Evolutionary conservation across 2,329 filamentous ascomycete genomes (phyloP).

Genomic region (Lecanicillium sp.): DNA sequence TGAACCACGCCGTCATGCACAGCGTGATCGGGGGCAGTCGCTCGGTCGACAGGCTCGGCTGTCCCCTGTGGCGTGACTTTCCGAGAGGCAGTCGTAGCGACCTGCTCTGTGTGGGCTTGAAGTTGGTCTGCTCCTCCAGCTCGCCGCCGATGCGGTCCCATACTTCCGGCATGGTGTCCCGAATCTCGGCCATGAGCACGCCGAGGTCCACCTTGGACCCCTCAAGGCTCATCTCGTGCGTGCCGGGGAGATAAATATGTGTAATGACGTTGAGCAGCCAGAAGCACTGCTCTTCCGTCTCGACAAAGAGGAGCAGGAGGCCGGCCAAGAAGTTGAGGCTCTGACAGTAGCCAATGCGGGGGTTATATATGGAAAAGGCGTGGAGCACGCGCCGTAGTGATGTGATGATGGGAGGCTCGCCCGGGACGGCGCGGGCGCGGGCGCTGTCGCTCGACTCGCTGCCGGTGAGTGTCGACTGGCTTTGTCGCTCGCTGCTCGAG

Average conservation of each 20-base stretch:
- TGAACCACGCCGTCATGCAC: conserved; percentile 94
- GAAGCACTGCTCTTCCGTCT: conserved; percentile 83
- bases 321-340: conserved; percentile 93
- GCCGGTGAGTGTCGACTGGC: conserved; percentile 32
- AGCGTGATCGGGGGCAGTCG: conserved; percentile 84
- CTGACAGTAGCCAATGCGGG: conserved; percentile 90
- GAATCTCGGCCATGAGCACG: conserved; percentile 82
- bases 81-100: conserved; percentile 33
- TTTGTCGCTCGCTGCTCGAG: conserved; percentile 27
- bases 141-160: conserved; percentile 86
- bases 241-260: conserved; percentile 79
- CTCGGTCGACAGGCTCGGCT: conserved; percentile 35
- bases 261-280: conserved; percentile 93
- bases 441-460: conserved; percentile 25
- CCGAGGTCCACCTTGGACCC: conserved; percentile 91
- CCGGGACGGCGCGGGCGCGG: conserved; percentile 28
- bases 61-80: conserved; percentile 34
- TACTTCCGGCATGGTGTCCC: conserved; percentile 73
- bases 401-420: conserved; percentile 72
- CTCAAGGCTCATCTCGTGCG: conserved; percentile 84
- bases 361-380: conserved; percentile 87
- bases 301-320: conserved; percentile 80
- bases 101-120: conserved; percentile 30
- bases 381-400: conserved; percentile 79
- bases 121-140: conserved; percentile 47